These are phyloP conservation scores for Hypericum androsaemum DNA, from an alignment of 345 rosid species.

Conservation along the genomic window DNA sequence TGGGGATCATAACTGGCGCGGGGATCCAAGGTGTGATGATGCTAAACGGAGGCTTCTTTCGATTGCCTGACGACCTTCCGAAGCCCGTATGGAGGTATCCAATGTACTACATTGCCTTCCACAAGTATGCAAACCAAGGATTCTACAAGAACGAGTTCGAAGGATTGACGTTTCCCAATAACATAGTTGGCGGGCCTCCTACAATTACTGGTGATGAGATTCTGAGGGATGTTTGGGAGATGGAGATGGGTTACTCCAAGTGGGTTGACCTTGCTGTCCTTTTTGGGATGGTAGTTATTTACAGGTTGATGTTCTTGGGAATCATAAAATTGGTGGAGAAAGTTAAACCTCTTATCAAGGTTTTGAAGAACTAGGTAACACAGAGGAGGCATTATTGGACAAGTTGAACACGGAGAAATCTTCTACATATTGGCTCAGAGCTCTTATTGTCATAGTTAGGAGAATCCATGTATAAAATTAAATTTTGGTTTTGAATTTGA, in stretches of 20 bases:
- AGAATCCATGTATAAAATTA: too few relatives aligned
- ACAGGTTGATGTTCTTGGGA: slow-evolving; percentile 20
- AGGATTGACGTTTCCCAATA: slow-evolving; percentile 24
- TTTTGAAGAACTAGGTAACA: too few relatives aligned
- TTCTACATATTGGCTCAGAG: too few relatives aligned
- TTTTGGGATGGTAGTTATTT: slow-evolving; percentile 23
- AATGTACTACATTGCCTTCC: slow-evolving; percentile 35
- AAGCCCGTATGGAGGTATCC: slow-evolving; percentile 40
- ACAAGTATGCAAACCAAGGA: slow-evolving; percentile 39
- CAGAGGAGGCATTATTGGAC: too few relatives aligned
- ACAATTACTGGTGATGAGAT: slow-evolving; percentile 22
- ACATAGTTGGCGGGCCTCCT: slow-evolving; percentile 4
- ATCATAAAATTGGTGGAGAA: slow-evolving; percentile 19
- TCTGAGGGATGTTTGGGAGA: slow-evolving; percentile 22
- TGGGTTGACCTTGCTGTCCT: slow-evolving; percentile 25
- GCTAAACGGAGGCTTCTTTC: slow-evolving; percentile 36
- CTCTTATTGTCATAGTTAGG: too few relatives aligned
- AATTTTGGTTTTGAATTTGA: too few relatives aligned
- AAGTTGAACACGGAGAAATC: too few relatives aligned
- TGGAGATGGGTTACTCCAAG: slow-evolving; percentile 25
- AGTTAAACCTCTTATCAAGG: slow-evolving; percentile 12
- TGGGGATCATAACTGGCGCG: slow-evolving; percentile 46
- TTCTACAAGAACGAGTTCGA: slow-evolving; percentile 40
- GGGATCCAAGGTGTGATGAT: slow-evolving; percentile 48
- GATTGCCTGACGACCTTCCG: slow-evolving; percentile 33